Conservation (phyloP, 306 rosid species). For the Arachis stenosperma region DNA sequence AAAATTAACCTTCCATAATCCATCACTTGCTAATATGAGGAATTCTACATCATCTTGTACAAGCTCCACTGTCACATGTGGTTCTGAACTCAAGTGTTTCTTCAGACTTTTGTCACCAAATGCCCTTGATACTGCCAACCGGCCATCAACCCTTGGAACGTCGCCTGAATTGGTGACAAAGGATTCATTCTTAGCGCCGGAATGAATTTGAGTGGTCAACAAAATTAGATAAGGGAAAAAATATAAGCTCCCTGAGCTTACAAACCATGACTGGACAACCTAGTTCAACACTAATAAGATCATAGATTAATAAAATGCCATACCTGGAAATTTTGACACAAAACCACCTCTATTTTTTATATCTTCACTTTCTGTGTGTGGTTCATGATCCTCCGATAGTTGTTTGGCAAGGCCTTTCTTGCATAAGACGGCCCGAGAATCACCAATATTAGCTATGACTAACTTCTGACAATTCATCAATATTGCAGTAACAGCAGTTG, state of each 20-base stretch:
- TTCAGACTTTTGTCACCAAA: conserved; percentile 97
- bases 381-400: conserved; percentile 91
- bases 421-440: conserved; percentile 87
- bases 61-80: conserved; percentile 58
- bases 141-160: conserved; percentile 95
- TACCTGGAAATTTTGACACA: conserved; percentile 93
- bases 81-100: conserved; percentile 91
- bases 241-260: conserved; percentile 24
- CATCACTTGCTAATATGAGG: conserved; percentile 90
- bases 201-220: conserved; percentile 31
- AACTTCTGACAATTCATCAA: conserved; percentile 76
- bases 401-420: conserved; percentile 76
- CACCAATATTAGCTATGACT: conserved; percentile 92
- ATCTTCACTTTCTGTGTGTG: conserved; percentile 62
- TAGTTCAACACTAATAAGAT: conserved; percentile 11
- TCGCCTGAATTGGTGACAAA: conserved; percentile 64
- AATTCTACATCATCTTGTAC: conserved; percentile 70
- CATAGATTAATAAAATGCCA: not conserved
- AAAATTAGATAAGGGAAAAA: conserved; percentile 25
- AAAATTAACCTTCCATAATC: conserved; percentile 90
- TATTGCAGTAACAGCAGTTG: conserved; percentile 98
- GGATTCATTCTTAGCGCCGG: conserved; percentile 34
- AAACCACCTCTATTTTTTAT: conserved; percentile 91
- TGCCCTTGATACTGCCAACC: conserved; percentile 91
- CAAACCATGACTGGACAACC: conserved; percentile 8